Conservation (phyloP, 768 basidiomycete genomes). For the Auriculariales sp. region DNA sequence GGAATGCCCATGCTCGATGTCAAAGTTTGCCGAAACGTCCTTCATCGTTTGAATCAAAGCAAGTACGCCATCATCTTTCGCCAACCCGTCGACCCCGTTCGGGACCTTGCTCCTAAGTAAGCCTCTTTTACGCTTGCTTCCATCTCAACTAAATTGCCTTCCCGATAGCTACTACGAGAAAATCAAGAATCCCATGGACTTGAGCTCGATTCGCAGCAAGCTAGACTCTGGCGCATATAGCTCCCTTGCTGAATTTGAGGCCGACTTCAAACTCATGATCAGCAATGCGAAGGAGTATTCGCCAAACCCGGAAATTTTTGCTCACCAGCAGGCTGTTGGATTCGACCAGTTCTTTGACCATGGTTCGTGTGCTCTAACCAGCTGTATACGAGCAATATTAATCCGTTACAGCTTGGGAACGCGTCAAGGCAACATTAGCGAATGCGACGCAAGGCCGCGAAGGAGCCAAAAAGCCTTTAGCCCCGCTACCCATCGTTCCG, state of each 20-base stretch:
- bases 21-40: slow-evolving; percentile 54
- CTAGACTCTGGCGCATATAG: slow-evolving; percentile 76
- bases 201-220: slow-evolving; percentile 78
- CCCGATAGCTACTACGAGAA: slow-evolving; percentile 67
- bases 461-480: not conserved
- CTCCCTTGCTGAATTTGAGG: slow-evolving; percentile 67
- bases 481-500: slow-evolving; percentile 1
- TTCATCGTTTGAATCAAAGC: slow-evolving; percentile 67
- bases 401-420: slow-evolving; percentile 56
- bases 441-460: not conserved
- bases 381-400: not conserved
- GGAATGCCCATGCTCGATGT: slow-evolving; percentile 71
- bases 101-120: slow-evolving; percentile 80
- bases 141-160: not conserved
- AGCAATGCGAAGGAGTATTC: slow-evolving; percentile 72
- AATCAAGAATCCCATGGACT: slow-evolving; percentile 89
- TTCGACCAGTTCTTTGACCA: slow-evolving; percentile 78
- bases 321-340: slow-evolving; percentile 58
- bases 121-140: slow-evolving; percentile 13
- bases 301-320: slow-evolving; percentile 55
- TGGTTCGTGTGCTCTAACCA: slow-evolving; percentile 32
- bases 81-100: slow-evolving; percentile 90
- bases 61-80: slow-evolving; percentile 65
- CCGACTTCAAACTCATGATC: slow-evolving; percentile 81
- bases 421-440: slow-evolving; percentile 68